Percentiles rank a stretch among this genome's conserved stretches.
phyloP scores from a whole-genome alignment of 768 basidiomycete genomes.

The Lentinula guzmanii region DNA sequence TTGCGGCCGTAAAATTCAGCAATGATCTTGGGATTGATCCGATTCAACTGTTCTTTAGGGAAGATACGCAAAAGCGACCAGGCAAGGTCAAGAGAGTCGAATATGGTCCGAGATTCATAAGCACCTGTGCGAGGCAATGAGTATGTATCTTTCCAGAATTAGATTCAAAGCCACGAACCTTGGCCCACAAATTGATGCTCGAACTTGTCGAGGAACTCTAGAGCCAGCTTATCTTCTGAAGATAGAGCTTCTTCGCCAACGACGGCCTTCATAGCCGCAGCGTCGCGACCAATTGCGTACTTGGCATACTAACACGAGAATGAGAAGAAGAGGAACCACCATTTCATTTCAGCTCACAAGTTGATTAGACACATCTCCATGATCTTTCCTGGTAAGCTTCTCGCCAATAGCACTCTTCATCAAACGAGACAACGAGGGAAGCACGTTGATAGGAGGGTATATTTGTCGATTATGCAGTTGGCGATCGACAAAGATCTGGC shows the following conservation, averaged over 20 bases:
- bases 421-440: slow-evolving; percentile 95
- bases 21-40: slow-evolving; percentile 95
- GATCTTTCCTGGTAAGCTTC: slow-evolving; percentile 94
- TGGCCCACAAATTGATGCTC: slow-evolving; percentile 97
- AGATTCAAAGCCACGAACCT: slow-evolving; percentile 44
- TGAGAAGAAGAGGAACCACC: slow-evolving; percentile 7
- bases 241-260: slow-evolving; percentile 98
- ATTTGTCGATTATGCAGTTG: slow-evolving; percentile 96
- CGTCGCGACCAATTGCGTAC: slow-evolving; percentile 96
- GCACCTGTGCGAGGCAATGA: slow-evolving; percentile 47
- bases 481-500: slow-evolving; percentile 98
- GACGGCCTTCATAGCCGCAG: slow-evolving; percentile 98
- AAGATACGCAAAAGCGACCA: slow-evolving; percentile 97
- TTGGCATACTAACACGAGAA: slow-evolving; percentile 72
- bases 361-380: slow-evolving; percentile 99
- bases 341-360: slow-evolving; percentile 48
- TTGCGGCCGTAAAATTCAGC: slow-evolving; percentile 91
- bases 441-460: slow-evolving; percentile 98
- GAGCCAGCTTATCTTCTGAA: slow-evolving; percentile 89
- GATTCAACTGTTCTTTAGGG: slow-evolving; percentile 98
- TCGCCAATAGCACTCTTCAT: slow-evolving; percentile 99
- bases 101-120: slow-evolving; percentile 93
- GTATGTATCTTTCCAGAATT: not conserved
- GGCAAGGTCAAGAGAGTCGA: slow-evolving; percentile 94
- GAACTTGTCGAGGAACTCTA: slow-evolving; percentile 98